A percentile compares a stretch with the other conserved stretches of the same genome.
Evolutionary conservation across 257 asterid species (phyloP).

Genomic region (Striga asiatica): DNA sequence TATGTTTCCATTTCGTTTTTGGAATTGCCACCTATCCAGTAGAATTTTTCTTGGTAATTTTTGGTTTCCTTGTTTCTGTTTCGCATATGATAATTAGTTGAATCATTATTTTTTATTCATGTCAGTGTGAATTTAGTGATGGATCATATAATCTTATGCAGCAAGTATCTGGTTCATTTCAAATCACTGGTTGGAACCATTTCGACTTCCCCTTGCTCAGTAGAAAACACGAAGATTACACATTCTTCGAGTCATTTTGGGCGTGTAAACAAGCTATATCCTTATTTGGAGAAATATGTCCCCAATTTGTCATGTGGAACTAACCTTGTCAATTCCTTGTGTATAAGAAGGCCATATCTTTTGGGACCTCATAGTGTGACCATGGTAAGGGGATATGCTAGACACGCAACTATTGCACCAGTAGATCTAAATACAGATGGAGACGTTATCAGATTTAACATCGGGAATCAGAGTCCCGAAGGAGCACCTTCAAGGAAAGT

Average conservation of each 20-base stretch:
- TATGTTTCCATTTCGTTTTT: no score
- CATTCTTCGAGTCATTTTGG: constrained; percentile 14
- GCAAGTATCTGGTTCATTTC: constrained; percentile 22
- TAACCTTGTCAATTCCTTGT: constrained; percentile 11
- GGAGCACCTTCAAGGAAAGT: constrained; percentile 23
- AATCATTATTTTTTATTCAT: background rate
- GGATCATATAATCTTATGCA: constrained; percentile 19
- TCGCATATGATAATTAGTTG: background rate
- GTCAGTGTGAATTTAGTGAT: constrained; percentile 8
- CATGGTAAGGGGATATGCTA: constrained; percentile 24
- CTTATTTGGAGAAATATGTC: constrained; percentile 17
- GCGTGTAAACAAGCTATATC: constrained; percentile 9
- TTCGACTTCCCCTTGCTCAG: constrained; percentile 1
- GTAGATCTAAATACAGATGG: constrained; percentile 52
- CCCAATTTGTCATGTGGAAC: constrained; percentile 17
- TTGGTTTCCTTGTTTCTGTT: no score
- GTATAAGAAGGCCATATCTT: constrained; percentile 3
- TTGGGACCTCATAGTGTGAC: constrained; percentile 12
- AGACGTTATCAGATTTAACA: constrained; percentile 57
- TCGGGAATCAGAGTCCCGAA: constrained; percentile 29
- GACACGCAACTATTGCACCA: constrained; percentile 31
- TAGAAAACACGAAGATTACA: constrained; percentile 1
- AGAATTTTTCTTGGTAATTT: no score
- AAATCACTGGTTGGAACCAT: constrained; percentile 14
- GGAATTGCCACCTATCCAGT: no score